phyloP scores from a whole-genome alignment of 1,284 basidiomycete genomes.

The Inonotus hispidus region DNA sequence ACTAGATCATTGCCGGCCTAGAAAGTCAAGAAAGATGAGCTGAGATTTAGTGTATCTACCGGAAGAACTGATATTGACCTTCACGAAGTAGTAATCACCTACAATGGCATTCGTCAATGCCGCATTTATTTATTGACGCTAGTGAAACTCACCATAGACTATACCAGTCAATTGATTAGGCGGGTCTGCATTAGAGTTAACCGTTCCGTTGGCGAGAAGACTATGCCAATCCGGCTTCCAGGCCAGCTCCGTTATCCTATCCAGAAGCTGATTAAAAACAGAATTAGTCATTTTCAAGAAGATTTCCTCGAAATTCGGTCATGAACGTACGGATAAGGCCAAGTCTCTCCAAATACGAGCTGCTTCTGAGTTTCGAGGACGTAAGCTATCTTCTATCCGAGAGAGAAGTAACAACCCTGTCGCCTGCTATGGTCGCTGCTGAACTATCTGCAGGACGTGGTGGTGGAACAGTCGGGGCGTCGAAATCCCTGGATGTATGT shows the following conservation, averaged over 20 bases:
- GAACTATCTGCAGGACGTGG: constrained; percentile 61
- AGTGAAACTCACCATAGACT: constrained; percentile 46
- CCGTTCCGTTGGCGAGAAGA: constrained; percentile 61
- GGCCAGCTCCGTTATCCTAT: constrained; percentile 44
- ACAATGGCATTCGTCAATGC: background rate
- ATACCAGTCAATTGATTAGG: constrained; percentile 57
- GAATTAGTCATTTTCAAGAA: too few relatives aligned
- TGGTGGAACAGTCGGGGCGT: constrained; percentile 45
- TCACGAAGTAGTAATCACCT: constrained; percentile 41
- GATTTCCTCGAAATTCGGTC: background rate
- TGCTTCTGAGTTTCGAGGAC: constrained; percentile 31
- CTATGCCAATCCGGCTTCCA: constrained; percentile 58
- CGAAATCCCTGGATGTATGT: constrained; percentile 51
- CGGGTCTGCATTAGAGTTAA: constrained; percentile 43
- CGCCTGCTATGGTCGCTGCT: constrained; percentile 54
- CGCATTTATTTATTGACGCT: background rate
- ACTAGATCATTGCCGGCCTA: constrained; percentile 30
- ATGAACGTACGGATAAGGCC: constrained; percentile 40
- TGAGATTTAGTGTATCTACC: background rate
- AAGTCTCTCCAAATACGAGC: constrained; percentile 40
- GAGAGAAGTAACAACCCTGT: constrained; percentile 56
- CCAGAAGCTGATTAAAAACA: constrained; percentile 37
- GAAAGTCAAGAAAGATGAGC: background rate
- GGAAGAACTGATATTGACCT: constrained; percentile 16
- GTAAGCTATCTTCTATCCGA: constrained; percentile 38